These are phyloP conservation scores for Theobroma grandiflorum DNA, from an alignment of 441 rosid genomes.

Conservation along the genomic window DNA sequence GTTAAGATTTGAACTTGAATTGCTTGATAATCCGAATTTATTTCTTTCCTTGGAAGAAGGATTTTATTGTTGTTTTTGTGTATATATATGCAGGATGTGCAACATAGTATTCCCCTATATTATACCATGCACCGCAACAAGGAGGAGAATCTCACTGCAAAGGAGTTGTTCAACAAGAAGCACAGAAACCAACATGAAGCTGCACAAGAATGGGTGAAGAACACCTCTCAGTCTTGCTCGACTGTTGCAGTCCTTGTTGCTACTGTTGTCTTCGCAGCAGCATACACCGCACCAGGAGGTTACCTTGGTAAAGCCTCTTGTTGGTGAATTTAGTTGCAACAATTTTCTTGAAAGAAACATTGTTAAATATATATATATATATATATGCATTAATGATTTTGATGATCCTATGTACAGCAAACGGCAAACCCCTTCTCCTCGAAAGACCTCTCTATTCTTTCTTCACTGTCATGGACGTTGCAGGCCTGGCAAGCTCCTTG, in stretches of 20 bases:
- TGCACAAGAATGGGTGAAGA: constrained; percentile 33
- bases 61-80: constrained; percentile 4
- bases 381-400: background rate
- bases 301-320: background rate
- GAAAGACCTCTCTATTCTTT: constrained; percentile 9
- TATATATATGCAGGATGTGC: background rate
- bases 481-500: constrained; percentile 30
- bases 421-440: constrained; percentile 31
- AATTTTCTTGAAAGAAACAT: background rate
- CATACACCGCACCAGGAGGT: constrained; percentile 42
- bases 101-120: constrained; percentile 21
- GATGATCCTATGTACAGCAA: background rate
- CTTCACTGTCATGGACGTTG: constrained; percentile 28
- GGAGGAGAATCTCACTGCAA: background rate
- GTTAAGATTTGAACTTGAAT: constrained; percentile 12
- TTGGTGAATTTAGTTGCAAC: background rate
- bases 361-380: background rate
- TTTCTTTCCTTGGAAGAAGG: background rate
- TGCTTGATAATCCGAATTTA: background rate
- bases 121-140: constrained; percentile 14
- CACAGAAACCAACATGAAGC: constrained; percentile 4
- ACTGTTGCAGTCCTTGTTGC: constrained; percentile 32
- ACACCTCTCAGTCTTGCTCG: constrained; percentile 38
- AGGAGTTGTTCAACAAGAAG: constrained; percentile 18
- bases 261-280: constrained; percentile 35